Percentiles rank a stretch among this genome's conserved stretches.
Conservation (phyloP, 352 stramenopile genomes). For the Phytophthora litchii region DNA sequence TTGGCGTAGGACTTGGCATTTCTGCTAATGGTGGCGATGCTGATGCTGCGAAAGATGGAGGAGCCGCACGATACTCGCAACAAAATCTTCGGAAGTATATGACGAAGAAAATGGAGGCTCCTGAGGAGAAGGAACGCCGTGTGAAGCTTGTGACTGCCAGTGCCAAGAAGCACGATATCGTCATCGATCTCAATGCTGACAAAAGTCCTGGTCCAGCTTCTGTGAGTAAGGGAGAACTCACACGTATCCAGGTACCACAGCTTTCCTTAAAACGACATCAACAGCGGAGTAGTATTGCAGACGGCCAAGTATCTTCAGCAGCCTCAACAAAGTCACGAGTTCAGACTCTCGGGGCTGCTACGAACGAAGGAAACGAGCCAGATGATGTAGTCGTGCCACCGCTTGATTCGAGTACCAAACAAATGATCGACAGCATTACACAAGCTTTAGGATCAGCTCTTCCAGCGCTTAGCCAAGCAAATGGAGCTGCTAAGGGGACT, state of each 20-base stretch:
- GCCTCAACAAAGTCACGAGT: slow-evolving; percentile 30
- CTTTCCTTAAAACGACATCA: slow-evolving; percentile 43
- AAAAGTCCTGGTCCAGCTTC: not conserved
- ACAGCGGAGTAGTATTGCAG: slow-evolving; percentile 10
- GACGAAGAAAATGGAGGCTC: slow-evolving; percentile 81
- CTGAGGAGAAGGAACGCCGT: slow-evolving; percentile 63
- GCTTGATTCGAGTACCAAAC: slow-evolving; percentile 60
- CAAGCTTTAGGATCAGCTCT: slow-evolving; percentile 67
- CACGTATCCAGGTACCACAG: slow-evolving; percentile 58
- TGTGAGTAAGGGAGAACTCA: slow-evolving; percentile 39
- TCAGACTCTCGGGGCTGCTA: slow-evolving; percentile 6
- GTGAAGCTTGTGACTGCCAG: slow-evolving; percentile 59
- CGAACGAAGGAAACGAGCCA: slow-evolving; percentile 2
- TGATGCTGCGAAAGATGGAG: slow-evolving; percentile 41
- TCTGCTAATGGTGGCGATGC: slow-evolving; percentile 1
- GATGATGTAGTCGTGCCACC: not conserved
- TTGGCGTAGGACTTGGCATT: slow-evolving; percentile 61
- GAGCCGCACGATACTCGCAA: slow-evolving; percentile 52
- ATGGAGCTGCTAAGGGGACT: slow-evolving; percentile 20
- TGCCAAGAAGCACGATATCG: slow-evolving; percentile 70
- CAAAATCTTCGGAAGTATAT: slow-evolving; percentile 87
- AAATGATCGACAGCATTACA: slow-evolving; percentile 79
- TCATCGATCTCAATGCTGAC: slow-evolving; percentile 36
- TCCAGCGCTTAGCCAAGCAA: slow-evolving; percentile 28
- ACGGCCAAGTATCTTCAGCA: slow-evolving; percentile 23